A percentile compares a stretch with the other conserved stretches of the same genome.
These are phyloP conservation scores for Emergomyces pasteurianus DNA, from an alignment of 2,329 filamentous ascomycete species.

Conservation along the genomic window DNA sequence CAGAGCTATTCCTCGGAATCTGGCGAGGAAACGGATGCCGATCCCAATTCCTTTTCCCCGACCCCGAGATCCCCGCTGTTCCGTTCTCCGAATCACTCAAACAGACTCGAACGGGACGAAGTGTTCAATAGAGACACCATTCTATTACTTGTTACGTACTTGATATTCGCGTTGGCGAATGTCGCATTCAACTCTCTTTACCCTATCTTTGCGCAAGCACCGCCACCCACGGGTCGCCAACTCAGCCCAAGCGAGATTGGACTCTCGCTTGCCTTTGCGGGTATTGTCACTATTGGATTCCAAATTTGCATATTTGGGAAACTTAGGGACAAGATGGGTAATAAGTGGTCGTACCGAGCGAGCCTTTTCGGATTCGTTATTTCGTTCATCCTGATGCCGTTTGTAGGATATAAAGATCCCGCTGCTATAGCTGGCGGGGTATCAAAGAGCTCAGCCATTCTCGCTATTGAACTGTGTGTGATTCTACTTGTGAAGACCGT, in stretches of 20 bases:
- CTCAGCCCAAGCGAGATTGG: constrained; percentile 73
- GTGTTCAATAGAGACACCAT: constrained; percentile 72
- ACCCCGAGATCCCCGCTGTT: constrained; percentile 21
- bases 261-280: constrained; percentile 71
- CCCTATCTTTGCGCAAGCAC: constrained; percentile 75
- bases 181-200: constrained; percentile 93
- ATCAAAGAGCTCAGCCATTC: constrained; percentile 52
- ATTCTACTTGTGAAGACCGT: constrained; percentile 83
- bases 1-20: constrained; percentile 17
- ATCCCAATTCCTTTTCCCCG: constrained; percentile 32
- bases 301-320: constrained; percentile 76
- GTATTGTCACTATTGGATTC: constrained; percentile 75
- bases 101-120: constrained; percentile 43
- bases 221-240: constrained; percentile 62
- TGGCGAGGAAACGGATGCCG: constrained; percentile 32
- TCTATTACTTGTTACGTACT: constrained; percentile 69
- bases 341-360: constrained; percentile 69
- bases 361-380: constrained; percentile 69
- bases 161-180: constrained; percentile 88
- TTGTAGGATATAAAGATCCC: constrained; percentile 64
- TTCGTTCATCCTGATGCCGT: constrained; percentile 79
- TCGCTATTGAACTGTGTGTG: constrained; percentile 70
- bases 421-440: constrained; percentile 42
- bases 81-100: constrained; percentile 30
- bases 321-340: constrained; percentile 67